Evolutionary conservation across 2,329 filamentous ascomycete genomes (phyloP).

Genomic region (Ciborinia camelliae): DNA sequence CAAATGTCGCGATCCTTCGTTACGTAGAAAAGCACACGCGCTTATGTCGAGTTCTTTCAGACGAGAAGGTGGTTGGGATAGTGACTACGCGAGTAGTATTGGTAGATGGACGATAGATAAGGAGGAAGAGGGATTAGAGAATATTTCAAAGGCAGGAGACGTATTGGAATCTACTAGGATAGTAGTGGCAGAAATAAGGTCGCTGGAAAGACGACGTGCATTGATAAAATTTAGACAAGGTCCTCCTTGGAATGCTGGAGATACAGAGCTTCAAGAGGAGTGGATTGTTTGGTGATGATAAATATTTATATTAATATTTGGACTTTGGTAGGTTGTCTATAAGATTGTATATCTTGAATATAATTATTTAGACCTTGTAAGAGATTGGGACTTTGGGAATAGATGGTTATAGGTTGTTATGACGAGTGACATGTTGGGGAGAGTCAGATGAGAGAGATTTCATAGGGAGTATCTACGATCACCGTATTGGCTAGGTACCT

Average conservation of each 20-base stretch:
- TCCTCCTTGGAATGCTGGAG: background rate
- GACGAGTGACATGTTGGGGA: background rate
- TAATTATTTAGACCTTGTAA: background rate
- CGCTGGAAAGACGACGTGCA: background rate
- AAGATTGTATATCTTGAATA: background rate
- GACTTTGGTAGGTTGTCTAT: background rate
- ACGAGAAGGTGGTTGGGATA: conserved; percentile 18
- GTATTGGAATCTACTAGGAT: conserved; percentile 6
- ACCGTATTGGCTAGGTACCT: too few relatives aligned
- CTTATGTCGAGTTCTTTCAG: background rate
- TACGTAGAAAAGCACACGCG: conserved; percentile 5
- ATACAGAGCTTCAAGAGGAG: background rate
- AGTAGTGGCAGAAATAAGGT: background rate
- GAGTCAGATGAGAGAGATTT: background rate
- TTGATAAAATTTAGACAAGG: background rate
- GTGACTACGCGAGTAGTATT: conserved; percentile 3
- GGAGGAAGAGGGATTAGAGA: conserved; percentile 13
- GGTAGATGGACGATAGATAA: conserved; percentile 18
- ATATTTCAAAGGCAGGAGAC: background rate
- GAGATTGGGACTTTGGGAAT: background rate
- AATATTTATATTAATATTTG: background rate
- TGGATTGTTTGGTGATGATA: conserved; percentile 5
- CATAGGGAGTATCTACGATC: too few relatives aligned
- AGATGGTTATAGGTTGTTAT: background rate
- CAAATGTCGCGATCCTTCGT: conserved; percentile 15